phyloP scores from a whole-genome alignment of 2,329 filamentous ascomycete genomes.

The Beauveria rudraprayagi region DNA sequence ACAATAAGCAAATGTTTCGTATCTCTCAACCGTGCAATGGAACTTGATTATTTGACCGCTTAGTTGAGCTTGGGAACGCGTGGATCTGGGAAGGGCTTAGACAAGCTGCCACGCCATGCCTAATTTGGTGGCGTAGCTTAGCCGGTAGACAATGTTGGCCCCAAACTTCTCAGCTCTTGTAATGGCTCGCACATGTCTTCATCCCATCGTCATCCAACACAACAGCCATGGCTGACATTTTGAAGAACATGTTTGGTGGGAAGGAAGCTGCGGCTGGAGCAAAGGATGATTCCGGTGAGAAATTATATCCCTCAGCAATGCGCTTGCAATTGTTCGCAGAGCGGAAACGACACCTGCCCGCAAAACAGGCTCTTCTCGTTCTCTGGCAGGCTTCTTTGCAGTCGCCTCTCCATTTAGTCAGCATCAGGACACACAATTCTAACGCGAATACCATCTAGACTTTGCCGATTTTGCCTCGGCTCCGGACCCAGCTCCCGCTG shows the following conservation, averaged over 20 bases:
- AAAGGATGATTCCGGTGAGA: conserved; percentile 56
- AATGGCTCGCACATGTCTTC: conserved; percentile 12
- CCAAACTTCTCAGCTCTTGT: conserved; percentile 3
- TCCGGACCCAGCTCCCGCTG: conserved; percentile 55
- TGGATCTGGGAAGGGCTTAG: background rate
- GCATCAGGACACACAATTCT: conserved; percentile 13
- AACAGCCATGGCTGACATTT: conserved; percentile 46
- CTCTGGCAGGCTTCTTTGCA: background rate
- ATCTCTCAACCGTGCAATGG: background rate
- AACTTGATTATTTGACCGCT: background rate
- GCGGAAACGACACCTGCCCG: background rate
- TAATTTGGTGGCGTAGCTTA: background rate
- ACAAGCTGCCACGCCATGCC: conserved; percentile 6
- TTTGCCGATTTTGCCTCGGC: conserved; percentile 89
- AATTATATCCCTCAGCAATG: background rate
- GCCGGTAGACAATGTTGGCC: background rate
- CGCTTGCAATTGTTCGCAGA: background rate
- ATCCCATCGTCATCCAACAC: conserved; percentile 16
- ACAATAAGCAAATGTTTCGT: background rate
- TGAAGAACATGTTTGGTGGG: conserved; percentile 64
- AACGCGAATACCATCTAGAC: conserved; percentile 44
- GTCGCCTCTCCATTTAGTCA: background rate
- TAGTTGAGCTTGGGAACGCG: background rate
- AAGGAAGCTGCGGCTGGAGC: conserved; percentile 44
- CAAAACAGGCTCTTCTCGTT: background rate